Evolutionary conservation across 148 eudicot species (phyloP).

Genomic region (Fagopyrum esculentum): DNA sequence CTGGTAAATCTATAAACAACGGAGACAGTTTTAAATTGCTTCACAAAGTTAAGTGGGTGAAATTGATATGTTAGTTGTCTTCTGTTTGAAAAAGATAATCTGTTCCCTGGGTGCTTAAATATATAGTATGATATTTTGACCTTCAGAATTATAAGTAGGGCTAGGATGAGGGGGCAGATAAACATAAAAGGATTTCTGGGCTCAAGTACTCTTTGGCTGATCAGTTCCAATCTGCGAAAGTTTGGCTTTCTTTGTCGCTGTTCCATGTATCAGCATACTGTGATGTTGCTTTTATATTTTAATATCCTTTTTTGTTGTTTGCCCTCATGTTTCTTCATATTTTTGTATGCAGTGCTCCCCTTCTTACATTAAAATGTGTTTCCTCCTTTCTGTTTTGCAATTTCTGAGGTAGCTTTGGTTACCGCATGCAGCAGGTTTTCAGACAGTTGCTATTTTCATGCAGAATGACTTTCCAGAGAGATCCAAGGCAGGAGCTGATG

Average conservation of each 20-base stretch:
- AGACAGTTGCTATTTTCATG: conserved; percentile 99
- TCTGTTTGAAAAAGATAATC: not conserved
- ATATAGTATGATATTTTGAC: not conserved
- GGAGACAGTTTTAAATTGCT: too few species aligned
- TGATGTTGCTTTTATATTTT: not conserved
- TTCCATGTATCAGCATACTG: not conserved
- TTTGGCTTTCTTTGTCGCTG: not conserved
- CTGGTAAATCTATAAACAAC: too few species aligned
- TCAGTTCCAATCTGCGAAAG: not conserved
- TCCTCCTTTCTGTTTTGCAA: conserved; percentile 25
- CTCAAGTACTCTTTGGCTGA: not conserved
- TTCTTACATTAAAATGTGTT: conserved; percentile 21
- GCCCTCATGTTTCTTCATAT: not conserved
- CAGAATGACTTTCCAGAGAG: conserved; percentile 78
- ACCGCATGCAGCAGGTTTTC: conserved; percentile 99
- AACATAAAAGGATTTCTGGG: not conserved
- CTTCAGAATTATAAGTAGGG: not conserved
- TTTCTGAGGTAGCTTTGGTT: conserved; percentile 86
- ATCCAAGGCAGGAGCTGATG: conserved; percentile 40
- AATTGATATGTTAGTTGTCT: not conserved
- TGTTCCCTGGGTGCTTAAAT: not conserved
- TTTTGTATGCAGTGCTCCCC: not conserved
- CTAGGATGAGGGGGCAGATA: not conserved
- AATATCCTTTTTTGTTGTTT: not conserved
- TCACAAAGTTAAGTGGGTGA: too few species aligned